Base-by-base conservation (phyloP, 1,284 basidiomycete genomes). In the Tylopilus orsonianus region DNA sequence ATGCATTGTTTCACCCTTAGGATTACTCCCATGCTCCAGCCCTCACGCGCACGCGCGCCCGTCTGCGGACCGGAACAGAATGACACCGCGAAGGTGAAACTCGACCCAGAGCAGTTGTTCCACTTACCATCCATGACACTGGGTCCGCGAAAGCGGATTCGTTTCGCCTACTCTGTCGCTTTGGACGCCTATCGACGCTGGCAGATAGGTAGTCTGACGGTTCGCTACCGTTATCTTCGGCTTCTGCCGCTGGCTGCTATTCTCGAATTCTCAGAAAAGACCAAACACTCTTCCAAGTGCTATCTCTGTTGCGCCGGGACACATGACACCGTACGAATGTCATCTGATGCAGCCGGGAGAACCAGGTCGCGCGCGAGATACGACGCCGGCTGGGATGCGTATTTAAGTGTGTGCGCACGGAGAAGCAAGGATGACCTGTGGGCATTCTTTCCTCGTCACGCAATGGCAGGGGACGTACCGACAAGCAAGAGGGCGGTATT, bases 401-500 rank as follows among this genome's bases (percentile, higher is more conserved):
- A 56, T 59, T 50, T 53, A 51, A 58, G 36, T 27, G 27, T 27
- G 27, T 32, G 8, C 8, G 10, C n/a, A 33, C 9, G 18, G 20
- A 39, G 40, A 41, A 32, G 24, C 19, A 39, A 5, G n/a, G 5
- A 47, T 22, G 19, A 9, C 22, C 14, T 18, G 16, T 36, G 23
- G 20, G 20, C 24, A 10, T 30, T 33, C 22, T 22, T 36, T 44
- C 10, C 29, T 32, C 24, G 20, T 45, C 38, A n/a, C 27, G 22
- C 19, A n/a, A n/a, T n/a, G n/a, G n/a, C n/a, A n/a, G n/a, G n/a
- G n/a, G n/a, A 57, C 12, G 34, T 43, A 30, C 54, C 54, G 10
- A 49, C 48, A 18, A 56, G 57, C 23, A 22, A 5, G 24, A 44
- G 56, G n/a, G 56, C 39, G 4, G 24, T 53, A 50, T 63, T 79